Evolutionary conservation across 2,329 filamentous ascomycete species (phyloP).

Genomic region (Dichotomopilus funicola): DNA sequence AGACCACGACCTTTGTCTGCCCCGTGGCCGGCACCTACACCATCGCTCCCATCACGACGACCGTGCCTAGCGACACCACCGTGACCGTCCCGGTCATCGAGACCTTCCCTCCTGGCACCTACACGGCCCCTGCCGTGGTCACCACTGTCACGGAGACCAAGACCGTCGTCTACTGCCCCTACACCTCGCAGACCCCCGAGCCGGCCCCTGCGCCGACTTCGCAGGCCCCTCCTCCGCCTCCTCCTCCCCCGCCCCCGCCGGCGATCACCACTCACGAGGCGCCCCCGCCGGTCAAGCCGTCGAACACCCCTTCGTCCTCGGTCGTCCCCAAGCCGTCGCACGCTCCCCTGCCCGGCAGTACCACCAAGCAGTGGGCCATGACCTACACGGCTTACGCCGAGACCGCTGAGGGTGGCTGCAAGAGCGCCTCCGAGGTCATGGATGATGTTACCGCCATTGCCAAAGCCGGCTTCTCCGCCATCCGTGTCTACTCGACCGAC

Average conservation of each 20-base stretch:
- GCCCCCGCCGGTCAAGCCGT: constrained; percentile 13
- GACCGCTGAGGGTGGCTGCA: constrained; percentile 51
- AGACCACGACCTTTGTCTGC: constrained; percentile 67
- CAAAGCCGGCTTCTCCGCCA: constrained; percentile 56
- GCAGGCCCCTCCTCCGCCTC: constrained; percentile 21
- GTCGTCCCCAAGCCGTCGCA: background rate
- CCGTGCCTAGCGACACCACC: constrained; percentile 45
- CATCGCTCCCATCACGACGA: constrained; percentile 61
- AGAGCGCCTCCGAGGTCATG: constrained; percentile 50
- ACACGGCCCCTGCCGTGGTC: constrained; percentile 60
- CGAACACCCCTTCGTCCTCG: constrained; percentile 21
- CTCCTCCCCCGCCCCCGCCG: constrained; percentile 13
- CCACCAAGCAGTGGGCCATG: constrained; percentile 60
- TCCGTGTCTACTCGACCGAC: constrained; percentile 90
- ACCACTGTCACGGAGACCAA: constrained; percentile 64
- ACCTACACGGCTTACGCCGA: constrained; percentile 70
- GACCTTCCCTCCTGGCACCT: constrained; percentile 62
- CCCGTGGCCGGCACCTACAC: constrained; percentile 69
- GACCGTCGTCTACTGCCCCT: constrained; percentile 66
- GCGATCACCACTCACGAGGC: background rate
- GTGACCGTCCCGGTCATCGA: constrained; percentile 61
- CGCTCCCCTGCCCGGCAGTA: constrained; percentile 30
- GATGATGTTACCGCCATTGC: constrained; percentile 58
- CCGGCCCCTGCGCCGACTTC: constrained; percentile 24
- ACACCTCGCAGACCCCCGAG: constrained; percentile 37